Percentiles rank a stretch among this genome's conserved stretches.
These are phyloP conservation scores for Camellia granthamiana DNA, from an alignment of 148 eudicot genomes.

Conservation along the genomic window DNA sequence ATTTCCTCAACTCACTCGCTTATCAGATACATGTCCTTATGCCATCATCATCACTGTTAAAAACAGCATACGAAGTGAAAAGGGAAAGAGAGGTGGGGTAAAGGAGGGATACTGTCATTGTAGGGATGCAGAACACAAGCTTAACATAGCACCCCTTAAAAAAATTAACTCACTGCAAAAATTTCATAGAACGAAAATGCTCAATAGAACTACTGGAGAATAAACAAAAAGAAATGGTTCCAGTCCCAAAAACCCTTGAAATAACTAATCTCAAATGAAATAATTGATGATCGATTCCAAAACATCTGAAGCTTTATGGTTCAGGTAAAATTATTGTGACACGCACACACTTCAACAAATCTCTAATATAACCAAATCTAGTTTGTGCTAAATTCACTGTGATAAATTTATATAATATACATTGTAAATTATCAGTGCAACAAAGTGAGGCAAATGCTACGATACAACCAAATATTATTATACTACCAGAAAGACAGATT, in stretches of 20 bases:
- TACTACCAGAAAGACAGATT: not conserved
- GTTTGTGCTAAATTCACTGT: not conserved
- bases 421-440: constrained; percentile 6
- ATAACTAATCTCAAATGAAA: constrained; percentile 8
- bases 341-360: not conserved
- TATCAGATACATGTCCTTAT: no score
- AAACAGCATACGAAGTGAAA: no score
- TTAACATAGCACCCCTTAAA: not conserved
- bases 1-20: no score
- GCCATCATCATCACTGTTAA: no score
- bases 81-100: no score
- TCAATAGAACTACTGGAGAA: not conserved
- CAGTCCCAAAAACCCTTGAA: constrained; percentile 1
- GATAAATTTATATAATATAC: not conserved
- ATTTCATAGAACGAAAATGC: not conserved
- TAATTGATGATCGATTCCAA: not conserved
- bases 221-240: not conserved
- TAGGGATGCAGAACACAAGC: constrained; percentile 1
- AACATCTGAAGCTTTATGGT: constrained; percentile 2
- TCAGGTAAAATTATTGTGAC: not conserved
- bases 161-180: not conserved
- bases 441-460: not conserved
- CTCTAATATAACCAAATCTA: not conserved
- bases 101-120: no score
- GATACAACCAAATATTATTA: constrained; percentile 16